Evolutionary conservation across 495 filamentous ascomycete species (phyloP).

Genomic region (Xylaria telfairii): DNA sequence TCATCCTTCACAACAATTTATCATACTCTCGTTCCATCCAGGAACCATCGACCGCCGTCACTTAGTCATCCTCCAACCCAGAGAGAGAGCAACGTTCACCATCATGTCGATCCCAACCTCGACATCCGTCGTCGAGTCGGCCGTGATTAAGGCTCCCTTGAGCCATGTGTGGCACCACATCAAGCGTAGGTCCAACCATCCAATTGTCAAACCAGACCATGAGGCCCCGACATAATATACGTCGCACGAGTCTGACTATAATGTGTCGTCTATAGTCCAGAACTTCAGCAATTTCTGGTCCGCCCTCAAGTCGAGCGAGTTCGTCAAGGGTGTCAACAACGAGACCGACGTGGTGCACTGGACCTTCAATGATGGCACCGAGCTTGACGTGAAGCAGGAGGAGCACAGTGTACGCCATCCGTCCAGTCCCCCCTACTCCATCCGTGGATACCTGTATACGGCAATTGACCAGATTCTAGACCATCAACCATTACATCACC

Average conservation of each 20-base stretch:
- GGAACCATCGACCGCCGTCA: background rate
- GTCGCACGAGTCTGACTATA: background rate
- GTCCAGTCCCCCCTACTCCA: slow-evolving; percentile 10
- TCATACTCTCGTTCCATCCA: background rate
- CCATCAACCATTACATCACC: slow-evolving; percentile 72
- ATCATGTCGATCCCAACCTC: slow-evolving; percentile 62
- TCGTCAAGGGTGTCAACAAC: slow-evolving; percentile 60
- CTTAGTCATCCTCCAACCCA: background rate
- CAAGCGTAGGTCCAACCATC: slow-evolving; percentile 50
- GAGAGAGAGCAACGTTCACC: background rate
- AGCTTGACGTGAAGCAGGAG: slow-evolving; percentile 72
- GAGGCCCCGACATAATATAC: too few species aligned
- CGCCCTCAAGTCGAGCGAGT: slow-evolving; percentile 59
- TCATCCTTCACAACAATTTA: background rate
- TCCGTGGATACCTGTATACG: background rate
- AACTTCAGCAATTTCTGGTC: slow-evolving; percentile 67
- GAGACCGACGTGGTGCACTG: slow-evolving; percentile 71
- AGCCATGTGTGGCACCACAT: slow-evolving; percentile 71
- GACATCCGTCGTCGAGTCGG: slow-evolving; percentile 66
- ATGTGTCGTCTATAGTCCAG: slow-evolving; percentile 41
- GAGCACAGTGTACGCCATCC: slow-evolving; percentile 64
- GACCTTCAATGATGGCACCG: slow-evolving; percentile 68
- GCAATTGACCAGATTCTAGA: slow-evolving; percentile 44
- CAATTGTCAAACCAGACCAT: too few species aligned
- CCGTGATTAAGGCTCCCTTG: slow-evolving; percentile 67